Evolutionary conservation across 257 asterid species (phyloP).

Genomic region (Solanum appendiculatum): DNA sequence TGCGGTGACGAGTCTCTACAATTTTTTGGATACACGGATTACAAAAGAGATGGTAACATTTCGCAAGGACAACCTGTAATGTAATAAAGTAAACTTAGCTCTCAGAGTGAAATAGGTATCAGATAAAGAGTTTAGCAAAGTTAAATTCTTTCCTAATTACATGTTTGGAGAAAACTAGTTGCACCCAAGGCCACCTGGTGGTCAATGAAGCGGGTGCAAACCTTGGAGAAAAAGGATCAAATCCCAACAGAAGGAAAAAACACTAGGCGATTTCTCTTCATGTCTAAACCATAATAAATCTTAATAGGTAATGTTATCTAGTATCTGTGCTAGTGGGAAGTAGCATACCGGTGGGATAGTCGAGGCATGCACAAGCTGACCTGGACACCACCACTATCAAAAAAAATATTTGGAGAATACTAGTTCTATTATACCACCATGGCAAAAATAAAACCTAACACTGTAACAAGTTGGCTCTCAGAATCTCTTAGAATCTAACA

Average conservation of each 20-base stretch:
- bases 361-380: background rate
- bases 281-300: background rate
- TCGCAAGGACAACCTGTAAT: slow-evolving; percentile 83
- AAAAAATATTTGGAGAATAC: background rate
- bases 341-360: background rate
- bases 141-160: background rate
- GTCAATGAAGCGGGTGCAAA: background rate
- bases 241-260: background rate
- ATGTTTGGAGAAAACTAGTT: background rate
- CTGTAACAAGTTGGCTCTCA: background rate
- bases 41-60: slow-evolving; percentile 96
- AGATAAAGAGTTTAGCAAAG: background rate
- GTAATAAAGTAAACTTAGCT: background rate
- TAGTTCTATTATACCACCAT: background rate
- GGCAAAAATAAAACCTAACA: background rate
- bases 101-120: background rate
- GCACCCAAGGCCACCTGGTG: background rate
- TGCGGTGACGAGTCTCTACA: slow-evolving; percentile 72
- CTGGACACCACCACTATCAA: background rate
- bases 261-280: background rate
- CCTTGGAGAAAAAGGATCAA: background rate
- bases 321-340: background rate
- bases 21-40: slow-evolving; percentile 72
- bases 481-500: background rate
- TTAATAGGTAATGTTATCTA: background rate